phyloP scores from a whole-genome alignment of 768 basidiomycete species.

The Hortiboletus flavorubellus region DNA sequence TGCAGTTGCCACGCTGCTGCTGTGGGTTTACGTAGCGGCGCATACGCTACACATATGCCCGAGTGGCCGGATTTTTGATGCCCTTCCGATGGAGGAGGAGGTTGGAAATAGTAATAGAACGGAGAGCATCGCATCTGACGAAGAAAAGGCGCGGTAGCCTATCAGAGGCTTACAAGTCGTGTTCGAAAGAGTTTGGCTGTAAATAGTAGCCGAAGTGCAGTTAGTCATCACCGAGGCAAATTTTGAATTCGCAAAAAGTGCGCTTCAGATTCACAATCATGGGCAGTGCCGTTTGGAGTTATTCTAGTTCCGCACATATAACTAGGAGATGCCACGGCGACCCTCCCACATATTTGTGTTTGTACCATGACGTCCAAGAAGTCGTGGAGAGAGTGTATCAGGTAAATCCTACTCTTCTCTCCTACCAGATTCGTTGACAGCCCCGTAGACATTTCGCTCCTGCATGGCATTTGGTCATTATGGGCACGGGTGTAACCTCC shows the following conservation, averaged over 20 bases:
- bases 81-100: conserved; percentile 38
- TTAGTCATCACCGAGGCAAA: background rate
- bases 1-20: conserved; percentile 43
- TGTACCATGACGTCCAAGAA: conserved; percentile 25
- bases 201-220: too few relatives aligned
- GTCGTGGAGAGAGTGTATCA: conserved; percentile 36
- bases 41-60: conserved; percentile 38
- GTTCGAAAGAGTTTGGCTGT: background rate
- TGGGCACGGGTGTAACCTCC: conserved; percentile 45
- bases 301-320: background rate
- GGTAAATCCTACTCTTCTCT: conserved; percentile 15
- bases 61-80: conserved; percentile 41
- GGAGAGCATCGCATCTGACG: background rate
- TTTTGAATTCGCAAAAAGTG: background rate
- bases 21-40: conserved; percentile 50
- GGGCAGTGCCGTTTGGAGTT: background rate
- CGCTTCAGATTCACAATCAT: background rate
- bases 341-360: background rate
- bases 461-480: conserved; percentile 46
- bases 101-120: conserved; percentile 10
- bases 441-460: conserved; percentile 42
- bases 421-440: background rate
- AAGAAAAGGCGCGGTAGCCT: background rate
- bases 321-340: background rate
- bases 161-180: background rate